Percentiles rank a stretch among this genome's conserved stretches.
Conservation (phyloP, 805 yeast genomes). For the Pichia membranifaciens region DNA sequence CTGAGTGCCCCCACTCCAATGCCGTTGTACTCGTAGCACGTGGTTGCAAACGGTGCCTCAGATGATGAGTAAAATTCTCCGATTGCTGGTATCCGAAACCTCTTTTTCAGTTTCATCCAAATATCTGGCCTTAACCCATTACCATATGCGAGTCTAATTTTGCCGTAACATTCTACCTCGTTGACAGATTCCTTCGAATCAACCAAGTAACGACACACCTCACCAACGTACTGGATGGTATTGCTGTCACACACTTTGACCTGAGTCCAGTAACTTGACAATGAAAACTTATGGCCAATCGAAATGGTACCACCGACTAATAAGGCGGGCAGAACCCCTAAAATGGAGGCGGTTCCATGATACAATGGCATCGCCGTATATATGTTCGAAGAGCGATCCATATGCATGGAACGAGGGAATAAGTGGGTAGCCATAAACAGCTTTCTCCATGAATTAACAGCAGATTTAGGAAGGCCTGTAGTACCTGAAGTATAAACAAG, state of each 20-base stretch:
- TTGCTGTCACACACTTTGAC: constrained; percentile 66
- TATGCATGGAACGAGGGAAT: constrained; percentile 64
- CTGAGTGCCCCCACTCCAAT: constrained; percentile 85
- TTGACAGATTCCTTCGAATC: constrained; percentile 32
- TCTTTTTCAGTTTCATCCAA: constrained; percentile 71
- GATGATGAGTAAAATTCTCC: constrained; percentile 95
- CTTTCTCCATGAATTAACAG: constrained; percentile 88
- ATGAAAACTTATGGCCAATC: constrained; percentile 74
- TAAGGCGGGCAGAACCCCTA: constrained; percentile 66
- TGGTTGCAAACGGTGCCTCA: constrained; percentile 85
- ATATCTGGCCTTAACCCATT: constrained; percentile 88
- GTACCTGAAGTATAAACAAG: constrained; percentile 91
- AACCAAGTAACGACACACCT: constrained; percentile 80
- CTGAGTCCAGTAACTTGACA: constrained; percentile 86
- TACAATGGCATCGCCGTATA: constrained; percentile 94
- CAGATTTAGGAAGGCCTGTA: constrained; percentile 91
- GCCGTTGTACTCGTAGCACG: constrained; percentile 55
- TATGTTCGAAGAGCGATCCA: constrained; percentile 49
- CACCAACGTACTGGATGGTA: constrained; percentile 90
- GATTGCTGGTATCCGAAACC: constrained; percentile 68
- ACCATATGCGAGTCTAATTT: constrained; percentile 71
- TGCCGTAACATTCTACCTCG: constrained; percentile 22
- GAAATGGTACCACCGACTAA: constrained; percentile 69
- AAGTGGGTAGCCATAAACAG: constrained; percentile 62
- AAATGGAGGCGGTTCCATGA: constrained; percentile 87